Evolutionary conservation across 805 yeast species (phyloP).

Genomic region (Nakazawaea wickerhamii): DNA sequence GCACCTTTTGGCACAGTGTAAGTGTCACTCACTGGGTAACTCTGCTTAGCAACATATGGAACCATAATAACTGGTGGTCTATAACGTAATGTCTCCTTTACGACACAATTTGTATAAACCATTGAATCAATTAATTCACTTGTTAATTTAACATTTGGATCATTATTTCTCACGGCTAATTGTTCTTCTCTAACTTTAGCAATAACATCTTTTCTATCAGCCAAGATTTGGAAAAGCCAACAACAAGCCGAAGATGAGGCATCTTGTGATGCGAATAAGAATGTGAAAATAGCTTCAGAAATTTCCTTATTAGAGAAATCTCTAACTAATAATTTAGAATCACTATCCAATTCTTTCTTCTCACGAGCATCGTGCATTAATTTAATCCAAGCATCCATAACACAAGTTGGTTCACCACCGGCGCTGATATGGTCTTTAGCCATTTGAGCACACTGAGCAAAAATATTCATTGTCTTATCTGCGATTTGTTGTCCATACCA

Average conservation of each 20-base stretch:
- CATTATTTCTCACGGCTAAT: conserved; percentile 71
- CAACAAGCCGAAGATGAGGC: conserved; percentile 96
- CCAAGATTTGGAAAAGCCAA: conserved; percentile 95
- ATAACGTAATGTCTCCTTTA: conserved; percentile 86
- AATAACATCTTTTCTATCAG: conserved; percentile 91
- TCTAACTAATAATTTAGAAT: conserved; percentile 59
- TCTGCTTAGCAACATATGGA: conserved; percentile 87
- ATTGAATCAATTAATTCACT: conserved; percentile 77
- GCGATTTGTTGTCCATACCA: conserved; percentile 97
- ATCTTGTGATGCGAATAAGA: conserved; percentile 95
- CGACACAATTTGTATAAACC: conserved; percentile 87
- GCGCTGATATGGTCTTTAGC: conserved; percentile 75
- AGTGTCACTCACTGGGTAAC: conserved; percentile 74
- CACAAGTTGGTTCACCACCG: conserved; percentile 79
- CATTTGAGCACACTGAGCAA: conserved; percentile 81
- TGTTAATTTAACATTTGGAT: conserved; percentile 54
- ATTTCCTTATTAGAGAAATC: conserved; percentile 88
- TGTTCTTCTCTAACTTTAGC: conserved; percentile 90
- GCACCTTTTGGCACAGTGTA: conserved; percentile 96
- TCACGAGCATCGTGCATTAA: conserved; percentile 73
- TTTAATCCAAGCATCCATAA: conserved; percentile 92
- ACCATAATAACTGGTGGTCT: conserved; percentile 99
- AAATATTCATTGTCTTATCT: conserved; percentile 88
- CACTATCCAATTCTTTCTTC: conserved; percentile 40
- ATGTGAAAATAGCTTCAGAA: conserved; percentile 94